A percentile compares a stretch with the other conserved stretches of the same genome.
Conservation (phyloP, 331 rosid species). For the Malus hybrid region DNA sequence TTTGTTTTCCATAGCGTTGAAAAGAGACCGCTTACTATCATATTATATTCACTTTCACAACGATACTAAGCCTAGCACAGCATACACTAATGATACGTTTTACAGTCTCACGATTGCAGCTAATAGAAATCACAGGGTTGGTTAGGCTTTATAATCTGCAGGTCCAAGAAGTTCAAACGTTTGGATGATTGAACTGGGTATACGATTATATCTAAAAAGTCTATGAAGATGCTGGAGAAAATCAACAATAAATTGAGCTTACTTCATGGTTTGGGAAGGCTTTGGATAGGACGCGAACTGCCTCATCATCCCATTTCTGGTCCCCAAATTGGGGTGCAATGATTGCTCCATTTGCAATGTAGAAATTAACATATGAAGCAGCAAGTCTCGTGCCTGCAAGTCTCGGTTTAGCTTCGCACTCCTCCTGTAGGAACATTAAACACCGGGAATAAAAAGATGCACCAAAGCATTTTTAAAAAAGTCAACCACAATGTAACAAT, state of each 20-base stretch:
- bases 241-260: slow-evolving; percentile 24
- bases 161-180: neutral
- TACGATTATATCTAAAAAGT: neutral
- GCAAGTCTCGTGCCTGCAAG: slow-evolving; percentile 70
- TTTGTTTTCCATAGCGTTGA: neutral
- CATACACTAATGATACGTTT: neutral
- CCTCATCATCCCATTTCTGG: slow-evolving; percentile 75
- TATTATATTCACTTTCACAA: neutral
- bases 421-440: slow-evolving; percentile 25
- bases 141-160: neutral
- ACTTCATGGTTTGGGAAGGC: slow-evolving; percentile 70
- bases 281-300: slow-evolving; percentile 52
- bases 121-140: neutral
- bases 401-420: slow-evolving; percentile 55
- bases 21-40: neutral
- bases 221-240: neutral
- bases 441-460: neutral
- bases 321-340: slow-evolving; percentile 87
- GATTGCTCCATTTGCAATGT: slow-evolving; percentile 80
- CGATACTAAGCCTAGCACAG: neutral
- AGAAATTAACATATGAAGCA: slow-evolving; percentile 90
- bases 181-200: neutral
- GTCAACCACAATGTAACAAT: neutral
- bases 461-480: neutral
- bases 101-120: neutral